Evolutionary conservation across 257 asterid species (phyloP).

Genomic region (Capsicum rhomboideum): DNA sequence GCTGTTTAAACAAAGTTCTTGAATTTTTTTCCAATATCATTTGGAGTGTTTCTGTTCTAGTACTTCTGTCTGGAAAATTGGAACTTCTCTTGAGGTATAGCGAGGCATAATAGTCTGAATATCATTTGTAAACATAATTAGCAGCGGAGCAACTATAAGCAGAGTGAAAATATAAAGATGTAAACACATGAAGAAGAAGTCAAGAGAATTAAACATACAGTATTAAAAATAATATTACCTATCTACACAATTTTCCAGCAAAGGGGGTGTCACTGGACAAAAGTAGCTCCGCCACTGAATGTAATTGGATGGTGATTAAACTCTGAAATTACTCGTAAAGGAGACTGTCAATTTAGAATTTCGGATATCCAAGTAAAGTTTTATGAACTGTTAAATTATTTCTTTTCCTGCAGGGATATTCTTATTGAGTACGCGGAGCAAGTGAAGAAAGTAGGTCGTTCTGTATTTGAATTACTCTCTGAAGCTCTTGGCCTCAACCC

Average conservation of each 20-base stretch:
- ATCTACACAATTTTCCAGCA: too few relatives aligned
- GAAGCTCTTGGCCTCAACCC: conserved; percentile 7
- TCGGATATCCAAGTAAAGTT: background rate
- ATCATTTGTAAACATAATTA: background rate
- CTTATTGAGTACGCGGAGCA: background rate
- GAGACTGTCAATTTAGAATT: background rate
- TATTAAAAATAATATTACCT: too few relatives aligned
- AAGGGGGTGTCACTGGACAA: too few relatives aligned
- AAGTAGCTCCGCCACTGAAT: too few relatives aligned
- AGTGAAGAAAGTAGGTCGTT: background rate
- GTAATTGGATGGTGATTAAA: background rate
- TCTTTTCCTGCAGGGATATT: background rate
- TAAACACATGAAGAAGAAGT: too few relatives aligned
- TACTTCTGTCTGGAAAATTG: background rate
- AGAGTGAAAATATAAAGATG: background rate
- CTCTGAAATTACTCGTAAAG: background rate
- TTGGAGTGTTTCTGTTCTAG: background rate
- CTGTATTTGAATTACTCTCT: conserved; percentile 5
- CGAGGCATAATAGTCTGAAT: background rate
- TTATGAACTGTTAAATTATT: background rate
- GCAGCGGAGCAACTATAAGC: background rate
- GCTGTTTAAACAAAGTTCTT: background rate
- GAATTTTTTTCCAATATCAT: background rate
- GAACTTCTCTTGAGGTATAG: background rate
- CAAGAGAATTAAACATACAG: too few relatives aligned